These are phyloP conservation scores for Lodderomyces metapsilosis DNA, from an alignment of 1,139 yeast genomes.

Conservation along the genomic window DNA sequence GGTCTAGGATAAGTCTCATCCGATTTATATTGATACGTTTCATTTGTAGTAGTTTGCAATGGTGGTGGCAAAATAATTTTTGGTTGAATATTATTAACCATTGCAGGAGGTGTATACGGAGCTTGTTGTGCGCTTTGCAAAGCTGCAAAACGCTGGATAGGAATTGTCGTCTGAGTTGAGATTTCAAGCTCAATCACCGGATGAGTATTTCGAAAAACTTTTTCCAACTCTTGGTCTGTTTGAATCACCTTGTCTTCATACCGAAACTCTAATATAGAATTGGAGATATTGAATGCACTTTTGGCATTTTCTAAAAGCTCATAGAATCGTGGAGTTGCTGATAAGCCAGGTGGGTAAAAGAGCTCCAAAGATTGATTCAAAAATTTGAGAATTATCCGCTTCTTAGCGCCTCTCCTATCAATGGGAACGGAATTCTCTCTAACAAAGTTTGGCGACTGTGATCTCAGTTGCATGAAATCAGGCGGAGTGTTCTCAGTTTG, in stretches of 20 bases:
- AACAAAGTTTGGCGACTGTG: background rate
- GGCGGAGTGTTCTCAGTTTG: slow-evolving; percentile 14
- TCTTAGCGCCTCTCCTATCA: slow-evolving; percentile 9
- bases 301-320: slow-evolving; percentile 73
- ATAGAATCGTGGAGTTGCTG: slow-evolving; percentile 66
- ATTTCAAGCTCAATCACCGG: slow-evolving; percentile 35
- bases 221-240: slow-evolving; percentile 36
- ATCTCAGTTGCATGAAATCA: background rate
- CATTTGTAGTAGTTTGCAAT: slow-evolving; percentile 7
- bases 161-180: slow-evolving; percentile 33
- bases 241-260: slow-evolving; percentile 21
- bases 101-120: slow-evolving; percentile 15
- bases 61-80: slow-evolving; percentile 35
- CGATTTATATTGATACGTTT: background rate
- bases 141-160: slow-evolving; percentile 19
- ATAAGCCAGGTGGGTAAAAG: slow-evolving; percentile 54
- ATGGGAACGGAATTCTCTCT: background rate
- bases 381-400: slow-evolving; percentile 40
- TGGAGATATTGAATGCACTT: slow-evolving; percentile 55
- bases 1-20: slow-evolving; percentile 12
- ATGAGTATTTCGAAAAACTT: slow-evolving; percentile 26
- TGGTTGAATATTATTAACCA: background rate
- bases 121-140: slow-evolving; percentile 22
- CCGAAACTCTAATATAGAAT: slow-evolving; percentile 21
- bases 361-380: slow-evolving; percentile 49